Evolutionary conservation across 345 rosid species (phyloP).

Genomic region (Alliaria petiolata): DNA sequence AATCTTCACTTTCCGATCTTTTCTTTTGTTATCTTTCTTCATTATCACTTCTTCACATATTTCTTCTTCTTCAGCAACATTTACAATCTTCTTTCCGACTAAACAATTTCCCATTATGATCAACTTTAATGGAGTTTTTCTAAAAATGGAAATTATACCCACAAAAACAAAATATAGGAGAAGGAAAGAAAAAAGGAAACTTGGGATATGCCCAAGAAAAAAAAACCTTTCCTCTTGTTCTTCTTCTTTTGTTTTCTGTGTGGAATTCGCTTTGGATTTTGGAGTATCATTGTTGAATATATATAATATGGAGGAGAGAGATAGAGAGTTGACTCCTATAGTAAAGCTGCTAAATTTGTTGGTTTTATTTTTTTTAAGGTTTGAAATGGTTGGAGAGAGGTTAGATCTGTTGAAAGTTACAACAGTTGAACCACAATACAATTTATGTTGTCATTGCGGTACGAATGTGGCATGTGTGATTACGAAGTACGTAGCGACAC

Average conservation of each 20-base stretch:
- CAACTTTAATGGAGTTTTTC: neutral
- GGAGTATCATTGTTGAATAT: neutral
- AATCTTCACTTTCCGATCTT: slow-evolving; percentile 33
- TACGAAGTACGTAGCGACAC: neutral
- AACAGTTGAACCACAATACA: neutral
- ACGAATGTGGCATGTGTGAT: neutral
- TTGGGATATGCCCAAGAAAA: slow-evolving; percentile 32
- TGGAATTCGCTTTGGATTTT: too few species aligned
- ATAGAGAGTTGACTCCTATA: neutral
- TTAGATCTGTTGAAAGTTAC: neutral
- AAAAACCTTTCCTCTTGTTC: slow-evolving; percentile 11
- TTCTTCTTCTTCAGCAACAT: slow-evolving; percentile 14
- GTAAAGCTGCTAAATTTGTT: slow-evolving; percentile 1
- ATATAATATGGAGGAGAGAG: neutral
- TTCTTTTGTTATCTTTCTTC: slow-evolving; percentile 20
- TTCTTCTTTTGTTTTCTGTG: neutral
- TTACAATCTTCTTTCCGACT: slow-evolving; percentile 17
- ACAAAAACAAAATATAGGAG: neutral
- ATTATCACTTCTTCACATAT: slow-evolving; percentile 14
- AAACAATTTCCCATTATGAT: slow-evolving; percentile 32
- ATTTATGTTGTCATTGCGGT: neutral
- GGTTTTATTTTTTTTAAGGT: neutral
- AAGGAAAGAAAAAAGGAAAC: slow-evolving; percentile 21
- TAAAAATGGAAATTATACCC: neutral
- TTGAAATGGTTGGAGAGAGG: neutral